These are phyloP conservation scores for Phyllosticta citrichinensis DNA, from an alignment of 2,329 filamentous ascomycete genomes.

Conservation along the genomic window DNA sequence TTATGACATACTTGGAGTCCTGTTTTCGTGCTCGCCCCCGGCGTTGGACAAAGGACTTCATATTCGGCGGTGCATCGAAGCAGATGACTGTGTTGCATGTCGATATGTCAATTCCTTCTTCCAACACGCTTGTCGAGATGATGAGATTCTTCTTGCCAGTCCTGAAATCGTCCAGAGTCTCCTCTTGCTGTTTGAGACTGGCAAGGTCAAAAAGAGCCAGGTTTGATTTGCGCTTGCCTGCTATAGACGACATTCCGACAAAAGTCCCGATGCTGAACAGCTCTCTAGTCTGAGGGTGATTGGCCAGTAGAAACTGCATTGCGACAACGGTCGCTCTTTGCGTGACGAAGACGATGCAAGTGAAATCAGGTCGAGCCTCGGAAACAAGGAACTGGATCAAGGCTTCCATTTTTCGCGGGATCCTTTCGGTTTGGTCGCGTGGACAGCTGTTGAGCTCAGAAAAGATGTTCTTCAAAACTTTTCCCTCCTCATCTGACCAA, in stretches of 20 bases:
- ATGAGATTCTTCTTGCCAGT: slow-evolving; percentile 46
- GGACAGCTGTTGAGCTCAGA: slow-evolving; percentile 16
- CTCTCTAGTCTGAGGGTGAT: slow-evolving; percentile 21
- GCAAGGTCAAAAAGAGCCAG: slow-evolving; percentile 37
- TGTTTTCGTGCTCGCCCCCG: slow-evolving; percentile 52
- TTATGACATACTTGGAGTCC: slow-evolving; percentile 44
- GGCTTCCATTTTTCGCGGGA: slow-evolving; percentile 22
- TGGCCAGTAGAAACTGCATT: slow-evolving; percentile 29
- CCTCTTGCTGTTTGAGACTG: slow-evolving; percentile 37
- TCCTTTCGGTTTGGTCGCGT: background rate
- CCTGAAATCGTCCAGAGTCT: slow-evolving; percentile 45
- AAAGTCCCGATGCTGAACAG: slow-evolving; percentile 39
- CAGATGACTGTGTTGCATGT: slow-evolving; percentile 56
- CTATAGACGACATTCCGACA: slow-evolving; percentile 37
- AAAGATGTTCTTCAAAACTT: slow-evolving; percentile 19
- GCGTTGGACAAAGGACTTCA: slow-evolving; percentile 57
- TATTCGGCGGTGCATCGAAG: slow-evolving; percentile 50
- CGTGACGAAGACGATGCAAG: slow-evolving; percentile 23
- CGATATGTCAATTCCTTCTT: slow-evolving; percentile 53
- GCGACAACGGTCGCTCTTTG: slow-evolving; percentile 30
- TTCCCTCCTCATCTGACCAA: slow-evolving; percentile 23
- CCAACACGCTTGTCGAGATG: slow-evolving; percentile 47
- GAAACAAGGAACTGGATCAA: slow-evolving; percentile 27
- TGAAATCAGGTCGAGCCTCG: slow-evolving; percentile 24
- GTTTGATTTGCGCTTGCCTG: slow-evolving; percentile 30